Base-by-base conservation (phyloP, 2,329 filamentous ascomycete species). In the Leptographium wingfieldii region DNA sequence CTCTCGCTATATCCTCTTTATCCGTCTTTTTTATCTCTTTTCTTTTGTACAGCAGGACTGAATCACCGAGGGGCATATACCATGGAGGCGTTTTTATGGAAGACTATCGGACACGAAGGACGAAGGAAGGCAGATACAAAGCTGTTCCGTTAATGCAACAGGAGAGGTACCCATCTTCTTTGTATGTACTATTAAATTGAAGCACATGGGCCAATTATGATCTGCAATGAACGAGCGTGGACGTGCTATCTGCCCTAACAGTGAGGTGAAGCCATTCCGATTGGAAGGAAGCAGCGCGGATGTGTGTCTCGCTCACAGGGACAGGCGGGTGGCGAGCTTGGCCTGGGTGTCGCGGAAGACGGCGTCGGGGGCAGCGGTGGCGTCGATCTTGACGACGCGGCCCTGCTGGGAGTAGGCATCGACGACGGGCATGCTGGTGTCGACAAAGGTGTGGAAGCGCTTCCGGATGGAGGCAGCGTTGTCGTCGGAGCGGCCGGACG, bases 381-480 rank as follows among this genome's bases (percentile, higher is more conserved):
- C 90, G 67, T 86, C 79, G 53, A 97, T 80, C 76, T 85, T 88
- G 71, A 95, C 82, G 19, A 97, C 90, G 70, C 86, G 85, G 67
- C 82, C 84, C 74, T 92, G 78, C 68, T 79, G 78, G 69, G 87
- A 85, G 72, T 88, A 97, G 71, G 90, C 83, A 67, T 95, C 81
- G 59, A 99, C 90, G 55, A 97, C 94, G 31, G 94, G 94, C 92
- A 97, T 96, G 75, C 90, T 96, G 2, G 91, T 96, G 74, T 97
- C 91, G 67, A 95, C 78, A 70, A 97, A 99, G 4, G 87, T 92
- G 70, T 84, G 85, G 80, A 99, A 99, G 60, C 94, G 83, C 85
- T 99, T 99, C 77, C 88, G 87, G 73, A 97, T 99, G 69, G 86
- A 91, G 75, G 96, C 94, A 60, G 85, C 87, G 71, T 99, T 99